Conservation (phyloP, 1,284 basidiomycete genomes). For the Mycena sp. region DNA sequence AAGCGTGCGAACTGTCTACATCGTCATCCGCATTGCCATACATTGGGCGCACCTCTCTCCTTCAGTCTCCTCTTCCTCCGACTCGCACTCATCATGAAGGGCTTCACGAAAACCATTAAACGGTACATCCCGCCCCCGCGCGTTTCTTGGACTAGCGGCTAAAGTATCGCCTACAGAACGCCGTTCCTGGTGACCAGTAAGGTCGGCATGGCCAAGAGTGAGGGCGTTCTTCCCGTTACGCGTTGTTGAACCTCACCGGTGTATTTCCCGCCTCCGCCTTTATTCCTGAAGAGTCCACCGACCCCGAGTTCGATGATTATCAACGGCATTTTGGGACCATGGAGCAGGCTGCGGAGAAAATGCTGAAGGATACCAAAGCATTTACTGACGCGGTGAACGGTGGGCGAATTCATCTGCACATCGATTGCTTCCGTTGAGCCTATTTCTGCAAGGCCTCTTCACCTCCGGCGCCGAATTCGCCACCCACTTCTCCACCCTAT, state of each 20-base stretch:
- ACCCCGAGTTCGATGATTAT: constrained; percentile 90
- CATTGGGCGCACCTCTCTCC: constrained; percentile 6
- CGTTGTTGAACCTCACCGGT: constrained; percentile 10
- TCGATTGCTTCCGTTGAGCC: constrained; percentile 1
- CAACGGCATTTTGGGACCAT: constrained; percentile 81
- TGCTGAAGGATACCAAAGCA: constrained; percentile 90
- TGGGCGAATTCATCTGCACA: constrained; percentile 47
- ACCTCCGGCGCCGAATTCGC: constrained; percentile 82
- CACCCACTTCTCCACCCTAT: constrained; percentile 80
- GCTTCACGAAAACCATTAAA: constrained; percentile 79
- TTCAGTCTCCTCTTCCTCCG: neutral
- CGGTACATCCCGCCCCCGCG: constrained; percentile 62
- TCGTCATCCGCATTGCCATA: constrained; percentile 6
- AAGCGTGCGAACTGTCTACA: too few relatives aligned
- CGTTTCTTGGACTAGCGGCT: neutral
- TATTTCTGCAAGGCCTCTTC: constrained; percentile 71
- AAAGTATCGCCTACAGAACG: constrained; percentile 59
- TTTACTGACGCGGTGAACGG: constrained; percentile 87
- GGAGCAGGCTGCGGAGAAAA: constrained; percentile 87
- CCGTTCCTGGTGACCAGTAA: constrained; percentile 88
- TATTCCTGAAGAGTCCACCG: constrained; percentile 71
- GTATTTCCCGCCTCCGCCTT: neutral
- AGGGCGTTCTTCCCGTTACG: constrained; percentile 39
- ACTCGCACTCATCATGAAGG: constrained; percentile 69
- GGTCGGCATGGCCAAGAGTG: constrained; percentile 93